Percentiles rank a stretch among this genome's conserved stretches.
phyloP scores from a whole-genome alignment of 2,329 filamentous ascomycete genomes.

The Ceratocystis alfenasii region DNA sequence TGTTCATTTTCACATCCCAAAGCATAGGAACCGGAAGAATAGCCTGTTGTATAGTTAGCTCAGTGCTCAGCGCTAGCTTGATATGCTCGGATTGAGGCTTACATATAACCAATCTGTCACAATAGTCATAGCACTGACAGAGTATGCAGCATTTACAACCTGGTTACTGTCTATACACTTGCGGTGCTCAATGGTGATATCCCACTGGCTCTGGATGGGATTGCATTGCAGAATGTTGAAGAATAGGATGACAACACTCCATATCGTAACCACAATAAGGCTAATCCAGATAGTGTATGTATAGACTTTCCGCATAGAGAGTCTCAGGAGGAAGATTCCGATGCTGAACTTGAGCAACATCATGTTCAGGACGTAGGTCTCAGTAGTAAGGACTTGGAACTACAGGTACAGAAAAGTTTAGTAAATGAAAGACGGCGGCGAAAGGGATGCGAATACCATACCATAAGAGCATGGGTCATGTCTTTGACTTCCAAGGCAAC shows the following conservation, averaged over 20 bases:
- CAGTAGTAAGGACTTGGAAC: conserved; percentile 42
- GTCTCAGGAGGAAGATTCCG: conserved; percentile 39
- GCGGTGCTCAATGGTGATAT: conserved; percentile 35
- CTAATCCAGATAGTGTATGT: conserved; percentile 38
- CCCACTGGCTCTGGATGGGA: conserved; percentile 42
- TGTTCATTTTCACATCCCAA: conserved; percentile 43
- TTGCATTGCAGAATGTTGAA: conserved; percentile 43
- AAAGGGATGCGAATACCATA: conserved; percentile 24
- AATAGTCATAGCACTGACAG: conserved; percentile 41
- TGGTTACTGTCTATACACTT: conserved; percentile 35
- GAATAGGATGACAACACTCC: conserved; percentile 39
- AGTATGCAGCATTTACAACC: conserved; percentile 39
- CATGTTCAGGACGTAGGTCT: conserved; percentile 42
- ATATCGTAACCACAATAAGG: conserved; percentile 36
- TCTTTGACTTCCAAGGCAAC: conserved; percentile 32
- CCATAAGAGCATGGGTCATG: conserved; percentile 38
- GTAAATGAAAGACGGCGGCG: background rate
- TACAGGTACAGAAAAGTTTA: conserved; percentile 23
- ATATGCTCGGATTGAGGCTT: conserved; percentile 23
- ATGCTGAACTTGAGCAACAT: conserved; percentile 47
- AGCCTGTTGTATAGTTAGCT: conserved; percentile 29
- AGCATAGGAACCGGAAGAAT: conserved; percentile 43
- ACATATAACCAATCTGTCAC: conserved; percentile 44
- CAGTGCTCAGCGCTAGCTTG: background rate
- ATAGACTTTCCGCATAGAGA: conserved; percentile 37